Percentiles rank a stretch among this genome's conserved stretches.
Evolutionary conservation across 805 yeast species (phyloP).

Genomic region (Saccharomycopsis oosterbeekiorum): DNA sequence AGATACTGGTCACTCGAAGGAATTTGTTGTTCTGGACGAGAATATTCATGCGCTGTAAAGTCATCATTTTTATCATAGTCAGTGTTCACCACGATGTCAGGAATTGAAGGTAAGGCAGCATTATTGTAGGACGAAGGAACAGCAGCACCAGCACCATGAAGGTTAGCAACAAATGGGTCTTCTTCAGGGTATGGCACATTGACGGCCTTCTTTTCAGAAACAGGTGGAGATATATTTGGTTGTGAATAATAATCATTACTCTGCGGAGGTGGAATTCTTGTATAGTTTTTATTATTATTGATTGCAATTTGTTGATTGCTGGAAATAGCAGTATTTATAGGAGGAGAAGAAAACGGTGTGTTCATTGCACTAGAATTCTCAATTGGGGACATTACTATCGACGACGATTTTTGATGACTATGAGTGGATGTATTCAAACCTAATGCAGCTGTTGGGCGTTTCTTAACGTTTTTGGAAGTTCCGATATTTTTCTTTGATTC

Average conservation of each 20-base stretch:
- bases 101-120: constrained; percentile 3
- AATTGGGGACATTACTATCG: not conserved
- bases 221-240: not conserved
- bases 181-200: constrained; percentile 1
- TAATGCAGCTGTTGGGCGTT: not conserved
- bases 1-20: not conserved
- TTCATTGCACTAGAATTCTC: not conserved
- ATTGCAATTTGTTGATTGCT: not conserved
- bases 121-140: not conserved
- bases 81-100: constrained; percentile 7
- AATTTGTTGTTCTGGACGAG: not conserved
- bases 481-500: constrained; percentile 37
- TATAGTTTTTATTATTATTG: not conserved
- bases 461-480: constrained; percentile 25
- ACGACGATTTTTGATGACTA: not conserved
- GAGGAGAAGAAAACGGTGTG: not conserved
- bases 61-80: constrained; percentile 8
- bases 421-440: not conserved
- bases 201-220: not conserved
- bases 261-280: not conserved
- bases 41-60: constrained; percentile 2
- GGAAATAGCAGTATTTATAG: not conserved
- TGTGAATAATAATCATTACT: not conserved
- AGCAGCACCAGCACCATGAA: not conserved
- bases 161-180: not conserved